Percentiles rank a stretch among this genome's conserved stretches.
phyloP scores from a whole-genome alignment of 2,329 filamentous ascomycete genomes.

The Dactylellina drechsleri region DNA sequence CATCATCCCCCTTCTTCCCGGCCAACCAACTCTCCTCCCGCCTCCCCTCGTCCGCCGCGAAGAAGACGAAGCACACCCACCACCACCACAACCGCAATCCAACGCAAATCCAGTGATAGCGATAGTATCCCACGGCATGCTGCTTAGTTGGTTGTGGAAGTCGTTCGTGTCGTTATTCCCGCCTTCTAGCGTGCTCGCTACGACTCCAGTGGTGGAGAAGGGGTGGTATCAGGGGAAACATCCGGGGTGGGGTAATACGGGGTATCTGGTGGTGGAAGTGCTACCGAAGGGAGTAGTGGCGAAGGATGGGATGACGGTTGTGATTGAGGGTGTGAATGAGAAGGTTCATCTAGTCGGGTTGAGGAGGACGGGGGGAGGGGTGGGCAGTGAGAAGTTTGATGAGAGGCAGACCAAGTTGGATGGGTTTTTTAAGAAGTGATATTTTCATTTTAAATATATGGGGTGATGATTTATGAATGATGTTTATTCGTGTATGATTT shows the following conservation, averaged over 20 bases:
- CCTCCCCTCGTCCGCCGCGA: background rate
- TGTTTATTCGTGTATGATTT: background rate
- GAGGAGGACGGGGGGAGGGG: slow-evolving; percentile 82
- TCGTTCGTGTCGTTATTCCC: slow-evolving; percentile 70
- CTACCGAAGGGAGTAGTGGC: slow-evolving; percentile 35
- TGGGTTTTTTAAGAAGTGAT: slow-evolving; percentile 72
- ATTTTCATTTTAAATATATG: background rate
- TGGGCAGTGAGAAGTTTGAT: slow-evolving; percentile 81
- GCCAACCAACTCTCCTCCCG: slow-evolving; percentile 10
- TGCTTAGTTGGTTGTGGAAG: slow-evolving; percentile 76
- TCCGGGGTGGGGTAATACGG: slow-evolving; percentile 72
- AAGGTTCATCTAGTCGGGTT: slow-evolving; percentile 77
- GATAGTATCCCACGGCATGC: slow-evolving; percentile 84
- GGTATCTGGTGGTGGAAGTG: slow-evolving; percentile 68
- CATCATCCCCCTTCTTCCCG: slow-evolving; percentile 67
- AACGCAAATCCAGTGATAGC: slow-evolving; percentile 65
- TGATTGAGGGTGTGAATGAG: slow-evolving; percentile 73
- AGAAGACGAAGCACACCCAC: background rate
- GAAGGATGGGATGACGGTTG: slow-evolving; percentile 59
- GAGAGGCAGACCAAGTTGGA: slow-evolving; percentile 78
- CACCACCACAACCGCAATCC: slow-evolving; percentile 61
- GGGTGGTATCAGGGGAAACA: slow-evolving; percentile 53
- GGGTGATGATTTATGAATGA: background rate
- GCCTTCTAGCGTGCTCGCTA: slow-evolving; percentile 49
- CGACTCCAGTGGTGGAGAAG: slow-evolving; percentile 57